Evolutionary conservation across 495 filamentous ascomycete genomes (phyloP).

Genomic region (Xylaria cubensis): DNA sequence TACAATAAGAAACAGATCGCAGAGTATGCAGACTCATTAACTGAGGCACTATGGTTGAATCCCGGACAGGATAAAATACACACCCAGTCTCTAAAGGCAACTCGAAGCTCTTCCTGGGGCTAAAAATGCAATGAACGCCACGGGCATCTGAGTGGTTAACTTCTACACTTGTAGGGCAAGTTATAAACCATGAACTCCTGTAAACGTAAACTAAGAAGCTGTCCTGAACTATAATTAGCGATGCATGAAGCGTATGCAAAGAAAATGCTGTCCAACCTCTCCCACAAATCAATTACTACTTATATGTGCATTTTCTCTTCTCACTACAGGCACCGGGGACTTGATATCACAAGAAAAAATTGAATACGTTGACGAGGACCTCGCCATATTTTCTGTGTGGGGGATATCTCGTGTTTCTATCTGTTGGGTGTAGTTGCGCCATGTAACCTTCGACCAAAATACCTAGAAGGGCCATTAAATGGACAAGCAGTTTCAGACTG

Average conservation of each 20-base stretch:
- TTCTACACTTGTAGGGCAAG: neutral
- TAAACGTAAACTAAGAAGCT: neutral
- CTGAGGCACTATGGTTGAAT: no score
- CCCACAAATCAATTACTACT: neutral
- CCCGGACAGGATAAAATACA: neutral
- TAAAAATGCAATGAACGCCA: no score
- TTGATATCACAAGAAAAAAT: neutral
- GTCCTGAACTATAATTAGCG: neutral
- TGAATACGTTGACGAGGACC: neutral
- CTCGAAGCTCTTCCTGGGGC: no score
- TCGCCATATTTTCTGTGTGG: neutral
- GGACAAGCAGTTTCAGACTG: slow-evolving; percentile 12
- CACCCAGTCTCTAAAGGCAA: neutral
- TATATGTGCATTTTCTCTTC: neutral
- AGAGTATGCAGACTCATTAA: neutral
- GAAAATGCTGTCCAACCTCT: neutral
- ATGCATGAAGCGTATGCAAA: neutral
- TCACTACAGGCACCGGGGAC: neutral
- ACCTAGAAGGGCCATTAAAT: neutral
- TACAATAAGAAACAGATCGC: neutral
- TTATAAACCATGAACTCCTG: neutral
- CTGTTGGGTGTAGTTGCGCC: neutral
- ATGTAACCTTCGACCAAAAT: slow-evolving; percentile 1
- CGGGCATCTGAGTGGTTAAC: no score
- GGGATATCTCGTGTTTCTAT: slow-evolving; percentile 16